Percentiles rank a stretch among this genome's conserved stretches.
Evolutionary conservation across 2,329 filamentous ascomycete genomes (phyloP).

Genomic region (Colletotrichum sp.): DNA sequence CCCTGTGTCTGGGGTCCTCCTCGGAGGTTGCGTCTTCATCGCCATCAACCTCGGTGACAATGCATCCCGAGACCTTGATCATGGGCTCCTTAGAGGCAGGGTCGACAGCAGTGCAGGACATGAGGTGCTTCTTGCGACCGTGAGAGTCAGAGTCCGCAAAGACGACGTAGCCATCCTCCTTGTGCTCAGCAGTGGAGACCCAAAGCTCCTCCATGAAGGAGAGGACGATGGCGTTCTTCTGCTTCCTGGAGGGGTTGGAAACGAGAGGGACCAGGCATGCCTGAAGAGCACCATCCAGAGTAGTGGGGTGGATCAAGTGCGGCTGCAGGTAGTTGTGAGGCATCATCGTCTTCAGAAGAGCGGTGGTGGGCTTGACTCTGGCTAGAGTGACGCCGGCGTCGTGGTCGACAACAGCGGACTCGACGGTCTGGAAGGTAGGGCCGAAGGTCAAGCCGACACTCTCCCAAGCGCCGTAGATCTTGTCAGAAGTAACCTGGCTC

Average conservation of each 20-base stretch:
- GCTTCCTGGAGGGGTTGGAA: neutral
- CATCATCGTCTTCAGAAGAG: constrained; percentile 10
- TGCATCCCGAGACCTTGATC: neutral
- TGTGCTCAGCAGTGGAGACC: neutral
- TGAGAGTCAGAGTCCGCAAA: neutral
- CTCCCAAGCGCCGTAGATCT: constrained; percentile 21
- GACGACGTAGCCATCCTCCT: neutral
- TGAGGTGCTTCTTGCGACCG: neutral
- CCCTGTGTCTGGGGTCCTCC: neutral
- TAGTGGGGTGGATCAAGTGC: constrained; percentile 19
- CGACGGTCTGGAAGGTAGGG: constrained; percentile 15
- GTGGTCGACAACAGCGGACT: constrained; percentile 14
- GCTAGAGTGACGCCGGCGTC: constrained; percentile 1
- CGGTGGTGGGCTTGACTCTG: neutral
- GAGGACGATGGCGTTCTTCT: constrained; percentile 6
- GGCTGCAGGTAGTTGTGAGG: constrained; percentile 7
- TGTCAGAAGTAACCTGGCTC: neutral
- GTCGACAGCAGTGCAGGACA: neutral
- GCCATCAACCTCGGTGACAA: neutral
- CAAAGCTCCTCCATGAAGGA: constrained; percentile 12
- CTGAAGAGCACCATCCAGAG: constrained; percentile 11
- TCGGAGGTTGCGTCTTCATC: neutral
- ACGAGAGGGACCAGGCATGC: constrained; percentile 14
- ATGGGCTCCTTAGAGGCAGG: neutral
- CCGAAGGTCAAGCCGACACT: constrained; percentile 23